Conservation (phyloP, 805 yeast genomes). For the Saturnispora mendoncae region DNA sequence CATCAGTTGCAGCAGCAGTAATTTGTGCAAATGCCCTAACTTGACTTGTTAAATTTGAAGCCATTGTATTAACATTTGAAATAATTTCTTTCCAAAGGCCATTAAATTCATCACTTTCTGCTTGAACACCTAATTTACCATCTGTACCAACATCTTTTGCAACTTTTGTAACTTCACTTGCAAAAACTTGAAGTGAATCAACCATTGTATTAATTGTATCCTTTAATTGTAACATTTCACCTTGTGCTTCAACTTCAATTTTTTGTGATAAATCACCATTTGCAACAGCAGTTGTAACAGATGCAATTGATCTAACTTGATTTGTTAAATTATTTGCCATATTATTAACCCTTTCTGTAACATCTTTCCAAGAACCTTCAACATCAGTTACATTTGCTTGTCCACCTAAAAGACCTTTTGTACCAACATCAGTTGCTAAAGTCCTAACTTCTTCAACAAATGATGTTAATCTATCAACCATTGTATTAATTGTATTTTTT, state of each 20-base stretch:
- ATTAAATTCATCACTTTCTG: constrained; percentile 83
- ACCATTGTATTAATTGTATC: constrained; percentile 89
- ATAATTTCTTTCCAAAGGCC: constrained; percentile 90
- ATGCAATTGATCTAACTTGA: constrained; percentile 83
- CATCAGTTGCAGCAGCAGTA: constrained; percentile 91
- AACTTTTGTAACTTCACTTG: constrained; percentile 80
- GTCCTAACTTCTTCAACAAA: constrained; percentile 79
- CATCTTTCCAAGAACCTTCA: constrained; percentile 83
- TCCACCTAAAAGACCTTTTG: constrained; percentile 80
- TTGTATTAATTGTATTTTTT: constrained; percentile 73
- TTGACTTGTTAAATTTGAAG: constrained; percentile 85
- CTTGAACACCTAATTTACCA: constrained; percentile 88
- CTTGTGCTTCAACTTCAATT: constrained; percentile 84
- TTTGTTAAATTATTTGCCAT: constrained; percentile 85
- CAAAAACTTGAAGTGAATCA: constrained; percentile 80
- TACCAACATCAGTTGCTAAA: constrained; percentile 81
- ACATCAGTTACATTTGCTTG: constrained; percentile 81
- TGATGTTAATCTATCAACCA: constrained; percentile 81
- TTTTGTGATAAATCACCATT: constrained; percentile 81
- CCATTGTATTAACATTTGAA: constrained; percentile 88
- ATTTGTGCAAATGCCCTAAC: constrained; percentile 90
- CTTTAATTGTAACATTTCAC: constrained; percentile 79
- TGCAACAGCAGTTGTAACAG: constrained; percentile 88
- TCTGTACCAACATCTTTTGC: constrained; percentile 91
- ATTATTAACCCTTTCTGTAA: constrained; percentile 80